Percentiles rank a stretch among this genome's conserved stretches.
Conservation (phyloP, 192 early-diverging fungal genomes). For the Chytriomyces confervae region DNA sequence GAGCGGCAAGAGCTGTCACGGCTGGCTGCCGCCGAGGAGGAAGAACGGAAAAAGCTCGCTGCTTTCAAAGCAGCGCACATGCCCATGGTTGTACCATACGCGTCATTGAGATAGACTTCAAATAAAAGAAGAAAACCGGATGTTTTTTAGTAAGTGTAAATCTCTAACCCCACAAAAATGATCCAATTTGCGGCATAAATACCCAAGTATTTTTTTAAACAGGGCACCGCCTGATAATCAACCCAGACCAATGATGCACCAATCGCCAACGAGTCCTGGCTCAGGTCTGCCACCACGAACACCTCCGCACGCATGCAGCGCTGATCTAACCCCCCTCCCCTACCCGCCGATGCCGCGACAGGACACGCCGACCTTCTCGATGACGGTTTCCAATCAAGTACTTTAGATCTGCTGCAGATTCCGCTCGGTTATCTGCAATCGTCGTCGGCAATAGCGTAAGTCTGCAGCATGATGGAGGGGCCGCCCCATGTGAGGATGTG, state of each 20-base stretch:
- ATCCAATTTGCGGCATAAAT: too few species aligned
- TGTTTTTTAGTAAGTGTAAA: too few species aligned
- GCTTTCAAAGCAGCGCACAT: not conserved
- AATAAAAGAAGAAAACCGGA: too few species aligned
- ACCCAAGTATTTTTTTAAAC: too few species aligned
- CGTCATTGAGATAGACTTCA: too few species aligned
- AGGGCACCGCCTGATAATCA: not conserved
- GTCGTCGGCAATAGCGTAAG: not conserved
- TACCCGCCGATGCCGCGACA: not conserved
- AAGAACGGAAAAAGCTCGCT: not conserved
- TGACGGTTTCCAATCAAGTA: not conserved
- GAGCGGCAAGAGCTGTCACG: not conserved
- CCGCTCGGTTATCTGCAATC: not conserved
- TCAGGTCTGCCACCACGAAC: not conserved
- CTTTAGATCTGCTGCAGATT: not conserved
- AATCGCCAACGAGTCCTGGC: not conserved
- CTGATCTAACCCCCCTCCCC: not conserved
- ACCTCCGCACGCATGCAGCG: not conserved
- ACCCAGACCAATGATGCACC: not conserved
- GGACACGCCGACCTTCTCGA: not conserved
- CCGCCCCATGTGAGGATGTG: not conserved
- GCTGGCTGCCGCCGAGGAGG: not conserved
- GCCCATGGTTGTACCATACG: too few species aligned
- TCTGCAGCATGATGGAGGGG: not conserved
- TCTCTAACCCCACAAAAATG: too few species aligned